Evolutionary conservation across 768 basidiomycete species (phyloP).

Genomic region (Pleurotus sapidus): DNA sequence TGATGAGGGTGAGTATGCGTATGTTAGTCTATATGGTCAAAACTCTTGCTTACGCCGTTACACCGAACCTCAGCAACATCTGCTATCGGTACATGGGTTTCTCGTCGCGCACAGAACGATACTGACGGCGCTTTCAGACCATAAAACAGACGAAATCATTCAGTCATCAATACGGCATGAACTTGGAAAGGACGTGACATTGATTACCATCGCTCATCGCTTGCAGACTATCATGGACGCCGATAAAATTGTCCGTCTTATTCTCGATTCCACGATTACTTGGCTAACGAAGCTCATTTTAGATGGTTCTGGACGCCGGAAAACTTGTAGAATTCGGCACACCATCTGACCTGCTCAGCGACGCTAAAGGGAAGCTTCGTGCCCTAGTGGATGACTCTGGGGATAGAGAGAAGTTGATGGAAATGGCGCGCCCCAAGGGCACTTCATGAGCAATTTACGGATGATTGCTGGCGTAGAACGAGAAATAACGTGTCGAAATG

Average conservation of each 20-base stretch:
- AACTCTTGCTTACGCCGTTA: conserved; percentile 27
- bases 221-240: conserved; percentile 70
- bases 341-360: conserved; percentile 47
- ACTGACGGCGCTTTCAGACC: conserved; percentile 32
- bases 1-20: conserved; percentile 49
- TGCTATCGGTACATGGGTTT: conserved; percentile 37
- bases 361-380: conserved; percentile 48
- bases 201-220: conserved; percentile 70
- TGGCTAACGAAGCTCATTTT: neutral
- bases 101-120: neutral
- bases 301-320: conserved; percentile 59
- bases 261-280: conserved; percentile 17
- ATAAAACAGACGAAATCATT: conserved; percentile 52
- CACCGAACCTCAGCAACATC: conserved; percentile 33
- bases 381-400: conserved; percentile 56
- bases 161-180: conserved; percentile 67
- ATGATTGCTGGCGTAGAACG: no score
- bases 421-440: neutral
- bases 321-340: conserved; percentile 57
- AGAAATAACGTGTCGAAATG: no score
- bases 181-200: conserved; percentile 55
- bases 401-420: conserved; percentile 34
- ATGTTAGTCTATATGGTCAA: neutral
- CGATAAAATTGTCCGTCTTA: conserved; percentile 44
- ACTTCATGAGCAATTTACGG: no score